Evolutionary conservation across 2,329 filamentous ascomycete genomes (phyloP).

Genomic region (Myrmaecium sp.): DNA sequence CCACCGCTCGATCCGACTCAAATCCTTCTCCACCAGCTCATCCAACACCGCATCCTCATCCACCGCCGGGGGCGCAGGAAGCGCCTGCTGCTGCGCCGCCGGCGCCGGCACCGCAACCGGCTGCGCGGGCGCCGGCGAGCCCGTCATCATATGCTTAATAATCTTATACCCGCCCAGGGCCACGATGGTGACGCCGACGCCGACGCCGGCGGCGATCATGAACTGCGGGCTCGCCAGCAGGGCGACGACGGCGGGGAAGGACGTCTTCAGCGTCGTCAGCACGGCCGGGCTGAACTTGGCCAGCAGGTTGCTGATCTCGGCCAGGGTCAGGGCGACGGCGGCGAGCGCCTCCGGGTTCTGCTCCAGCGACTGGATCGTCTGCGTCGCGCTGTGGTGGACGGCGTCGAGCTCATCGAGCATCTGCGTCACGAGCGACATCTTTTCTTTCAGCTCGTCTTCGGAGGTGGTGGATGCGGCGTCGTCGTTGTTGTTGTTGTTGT

Average conservation of each 20-base stretch:
- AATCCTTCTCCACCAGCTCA: slow-evolving; percentile 38
- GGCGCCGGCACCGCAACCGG: slow-evolving; percentile 4
- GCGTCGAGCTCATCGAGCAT: slow-evolving; percentile 80
- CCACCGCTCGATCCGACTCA: slow-evolving; percentile 45
- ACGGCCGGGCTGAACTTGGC: slow-evolving; percentile 74
- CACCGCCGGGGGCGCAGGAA: too few species aligned
- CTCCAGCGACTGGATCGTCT: slow-evolving; percentile 66
- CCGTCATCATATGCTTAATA: slow-evolving; percentile 56
- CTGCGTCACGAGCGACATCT: slow-evolving; percentile 58
- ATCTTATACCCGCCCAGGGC: slow-evolving; percentile 97
- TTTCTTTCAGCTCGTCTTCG: slow-evolving; percentile 41
- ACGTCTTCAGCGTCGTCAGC: slow-evolving; percentile 56
- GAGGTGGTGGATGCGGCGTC: slow-evolving; percentile 26
- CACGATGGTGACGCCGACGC: slow-evolving; percentile 84
- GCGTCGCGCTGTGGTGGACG: slow-evolving; percentile 64
- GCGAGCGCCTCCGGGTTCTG: slow-evolving; percentile 82
- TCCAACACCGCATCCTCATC: slow-evolving; percentile 27
- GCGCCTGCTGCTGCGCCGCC: slow-evolving; percentile 4
- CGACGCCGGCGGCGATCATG: slow-evolving; percentile 76
- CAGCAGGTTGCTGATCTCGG: slow-evolving; percentile 71
- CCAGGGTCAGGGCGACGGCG: slow-evolving; percentile 80
- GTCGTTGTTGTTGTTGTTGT: too few species aligned
- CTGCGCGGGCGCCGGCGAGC: slow-evolving; percentile 7
- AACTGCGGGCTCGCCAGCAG: slow-evolving; percentile 85
- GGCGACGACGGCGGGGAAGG: slow-evolving; percentile 71